Evolutionary conservation across 768 basidiomycete genomes (phyloP).

Genomic region (Porphyrellus cyaneotinctus): DNA sequence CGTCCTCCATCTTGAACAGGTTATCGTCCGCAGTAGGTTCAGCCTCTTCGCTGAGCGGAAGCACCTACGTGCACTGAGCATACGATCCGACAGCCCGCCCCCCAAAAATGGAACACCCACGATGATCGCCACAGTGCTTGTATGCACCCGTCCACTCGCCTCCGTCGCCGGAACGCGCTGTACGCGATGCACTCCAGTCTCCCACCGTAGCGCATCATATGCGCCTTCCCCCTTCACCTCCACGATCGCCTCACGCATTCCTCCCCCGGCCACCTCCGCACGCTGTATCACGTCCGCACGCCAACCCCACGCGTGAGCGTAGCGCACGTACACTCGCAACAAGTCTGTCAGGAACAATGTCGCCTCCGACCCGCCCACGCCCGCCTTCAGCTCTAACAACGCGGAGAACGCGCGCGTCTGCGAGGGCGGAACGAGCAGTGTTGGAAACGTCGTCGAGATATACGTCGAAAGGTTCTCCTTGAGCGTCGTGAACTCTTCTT

Average conservation of each 20-base stretch:
- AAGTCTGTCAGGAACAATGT: conserved; percentile 77
- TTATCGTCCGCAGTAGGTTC: conserved; percentile 51
- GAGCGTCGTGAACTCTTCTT: conserved; percentile 57
- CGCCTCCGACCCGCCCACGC: conserved; percentile 89
- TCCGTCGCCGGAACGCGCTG: conserved; percentile 94
- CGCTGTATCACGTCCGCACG: conserved; percentile 54
- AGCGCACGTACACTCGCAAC: conserved; percentile 75
- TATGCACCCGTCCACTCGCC: conserved; percentile 82
- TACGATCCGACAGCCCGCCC: too few species aligned
- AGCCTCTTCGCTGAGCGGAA: conserved; percentile 72
- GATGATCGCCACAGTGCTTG: conserved; percentile 84
- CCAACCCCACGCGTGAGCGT: conserved; percentile 57
- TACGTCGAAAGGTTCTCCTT: conserved; percentile 26
- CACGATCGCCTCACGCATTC: conserved; percentile 72
- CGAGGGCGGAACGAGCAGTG: conserved; percentile 70
- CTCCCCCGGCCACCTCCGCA: conserved; percentile 57
- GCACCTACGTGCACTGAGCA: conserved; percentile 48
- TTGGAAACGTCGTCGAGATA: conserved; percentile 51
- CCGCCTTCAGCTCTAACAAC: conserved; percentile 86
- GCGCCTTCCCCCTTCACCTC: conserved; percentile 76
- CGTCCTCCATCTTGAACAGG: conserved; percentile 79
- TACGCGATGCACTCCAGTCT: conserved; percentile 94
- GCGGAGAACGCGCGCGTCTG: conserved; percentile 65
- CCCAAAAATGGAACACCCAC: conserved; percentile 43
- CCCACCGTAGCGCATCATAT: conserved; percentile 80